A percentile compares a stretch with the other conserved stretches of the same genome.
Conservation (phyloP, 306 rosid genomes). For the Cucurbita argyrosperma region DNA sequence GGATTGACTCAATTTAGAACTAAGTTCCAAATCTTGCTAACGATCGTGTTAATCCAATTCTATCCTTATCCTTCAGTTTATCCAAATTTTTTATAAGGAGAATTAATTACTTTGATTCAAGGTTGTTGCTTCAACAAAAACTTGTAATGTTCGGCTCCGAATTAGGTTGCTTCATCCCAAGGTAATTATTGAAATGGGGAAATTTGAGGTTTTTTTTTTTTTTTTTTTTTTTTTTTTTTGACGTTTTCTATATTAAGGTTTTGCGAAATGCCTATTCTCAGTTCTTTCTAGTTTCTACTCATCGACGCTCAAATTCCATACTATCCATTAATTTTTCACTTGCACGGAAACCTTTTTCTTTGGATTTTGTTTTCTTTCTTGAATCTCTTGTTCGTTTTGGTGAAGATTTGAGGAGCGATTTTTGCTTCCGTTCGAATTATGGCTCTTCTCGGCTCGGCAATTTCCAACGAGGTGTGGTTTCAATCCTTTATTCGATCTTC, state of each 20-base stretch:
- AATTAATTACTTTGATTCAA: no score
- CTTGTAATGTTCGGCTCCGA: no score
- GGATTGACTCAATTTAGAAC: no score
- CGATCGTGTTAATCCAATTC: no score
- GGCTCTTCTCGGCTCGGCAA: conserved; percentile 64
- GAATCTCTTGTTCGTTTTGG: neutral
- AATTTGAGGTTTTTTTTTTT: no score
- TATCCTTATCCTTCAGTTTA: no score
- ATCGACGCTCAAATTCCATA: neutral
- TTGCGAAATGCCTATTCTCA: neutral
- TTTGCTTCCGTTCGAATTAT: conserved; percentile 9
- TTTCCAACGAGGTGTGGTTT: conserved; percentile 48
- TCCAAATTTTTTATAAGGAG: no score
- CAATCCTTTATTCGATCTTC: neutral
- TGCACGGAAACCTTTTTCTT: neutral
- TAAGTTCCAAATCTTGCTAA: no score
- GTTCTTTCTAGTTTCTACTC: neutral
- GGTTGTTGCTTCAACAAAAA: no score
- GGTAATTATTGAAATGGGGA: no score
- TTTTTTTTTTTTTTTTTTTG: neutral
- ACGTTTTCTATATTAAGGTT: neutral
- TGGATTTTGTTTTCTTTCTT: neutral
- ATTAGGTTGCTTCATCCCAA: no score
- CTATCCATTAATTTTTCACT: neutral
- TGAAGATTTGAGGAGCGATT: neutral